Evolutionary conservation across 805 yeast species (phyloP).

Genomic region (Wickerhamomyces sydowiorum): DNA sequence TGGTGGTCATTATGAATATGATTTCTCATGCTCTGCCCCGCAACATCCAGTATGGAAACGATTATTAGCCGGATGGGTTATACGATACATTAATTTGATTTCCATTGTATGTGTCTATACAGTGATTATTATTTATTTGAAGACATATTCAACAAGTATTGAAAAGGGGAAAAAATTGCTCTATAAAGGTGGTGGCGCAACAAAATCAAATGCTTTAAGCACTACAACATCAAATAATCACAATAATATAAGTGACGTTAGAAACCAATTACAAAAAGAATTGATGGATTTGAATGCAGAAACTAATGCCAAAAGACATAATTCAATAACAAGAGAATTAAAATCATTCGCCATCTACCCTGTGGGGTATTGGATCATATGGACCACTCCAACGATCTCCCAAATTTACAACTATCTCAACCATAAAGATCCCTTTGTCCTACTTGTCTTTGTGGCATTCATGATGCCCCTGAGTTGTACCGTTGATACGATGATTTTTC

Average conservation of each 20-base stretch:
- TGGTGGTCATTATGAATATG: slow-evolving; percentile 5
- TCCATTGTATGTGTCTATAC: slow-evolving; percentile 12
- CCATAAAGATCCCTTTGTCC: slow-evolving; percentile 3
- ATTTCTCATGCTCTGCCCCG: slow-evolving; percentile 14
- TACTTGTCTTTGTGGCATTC: slow-evolving; percentile 42
- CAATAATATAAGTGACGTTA: background rate
- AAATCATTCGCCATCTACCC: slow-evolving; percentile 19
- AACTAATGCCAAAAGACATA: slow-evolving; percentile 4
- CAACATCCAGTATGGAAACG: slow-evolving; percentile 15
- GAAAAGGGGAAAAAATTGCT: slow-evolving; percentile 8
- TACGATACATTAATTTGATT: slow-evolving; percentile 13
- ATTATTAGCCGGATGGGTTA: slow-evolving; percentile 11
- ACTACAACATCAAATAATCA: background rate
- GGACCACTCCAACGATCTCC: slow-evolving; percentile 13
- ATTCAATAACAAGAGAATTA: slow-evolving; percentile 12
- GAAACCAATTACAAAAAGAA: slow-evolving; percentile 13
- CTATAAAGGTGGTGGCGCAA: background rate
- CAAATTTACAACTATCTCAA: slow-evolving; percentile 10
- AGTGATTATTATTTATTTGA: slow-evolving; percentile 11
- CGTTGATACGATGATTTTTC: slow-evolving; percentile 69
- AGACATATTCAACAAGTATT: slow-evolving; percentile 6
- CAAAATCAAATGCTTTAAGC: background rate
- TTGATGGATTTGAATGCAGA: slow-evolving; percentile 11
- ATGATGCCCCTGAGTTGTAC: slow-evolving; percentile 76
- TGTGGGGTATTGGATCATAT: slow-evolving; percentile 14